Evolutionary conservation across 2,329 filamentous ascomycete species (phyloP), one percentile per base, ranked within the genome.

Genomic region (Incumbomyces lentus): DNA sequence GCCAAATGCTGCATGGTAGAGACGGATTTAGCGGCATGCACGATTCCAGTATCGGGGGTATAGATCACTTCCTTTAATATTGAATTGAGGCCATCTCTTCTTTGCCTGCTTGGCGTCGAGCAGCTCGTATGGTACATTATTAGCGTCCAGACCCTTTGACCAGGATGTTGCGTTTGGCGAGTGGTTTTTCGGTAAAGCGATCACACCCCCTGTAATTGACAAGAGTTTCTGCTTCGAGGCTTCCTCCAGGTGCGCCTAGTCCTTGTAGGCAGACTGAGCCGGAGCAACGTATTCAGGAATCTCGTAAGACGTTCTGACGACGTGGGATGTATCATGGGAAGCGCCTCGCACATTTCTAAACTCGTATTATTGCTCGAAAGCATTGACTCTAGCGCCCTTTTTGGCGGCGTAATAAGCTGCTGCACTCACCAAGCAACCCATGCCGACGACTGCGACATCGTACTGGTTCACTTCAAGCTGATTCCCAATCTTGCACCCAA

Each of bases 231-330:
- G 43, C 6, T 52, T 55, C 2, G 55, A 40, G 2, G 43, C 40
- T 22, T 49, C 49, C 41, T 59, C 58, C 1, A 60, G 49, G 2
- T 56, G 52, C n/a, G 58, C 59, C 59, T 58, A 61, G 40, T 61
- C 57, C 16, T 53, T 55, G 39, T 60, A 60, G 0, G 58, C 58
- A 4, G 48, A 75, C 64, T 51, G 71, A 64, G 18, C 73, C 66
- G n/a, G 68, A 61, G 46, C 72, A 1, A 60, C 59, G 39, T 53
- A 58, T 44, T 61, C 56, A 0, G 58, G 55, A 6, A 52, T 22
- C n/a, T 48, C 47, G 16, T 61, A 54, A 6, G 58, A 58, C 5
- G 58, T 61, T n/a, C 59, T 46, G 6, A 61, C 51, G 42, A 60
- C 60, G 2, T 58, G 55, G 1, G 59, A 61, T 2, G 59, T 61